Evolutionary conservation across 768 basidiomycete genomes (phyloP).

Genomic region (Omphalotus guepiniiformis): DNA sequence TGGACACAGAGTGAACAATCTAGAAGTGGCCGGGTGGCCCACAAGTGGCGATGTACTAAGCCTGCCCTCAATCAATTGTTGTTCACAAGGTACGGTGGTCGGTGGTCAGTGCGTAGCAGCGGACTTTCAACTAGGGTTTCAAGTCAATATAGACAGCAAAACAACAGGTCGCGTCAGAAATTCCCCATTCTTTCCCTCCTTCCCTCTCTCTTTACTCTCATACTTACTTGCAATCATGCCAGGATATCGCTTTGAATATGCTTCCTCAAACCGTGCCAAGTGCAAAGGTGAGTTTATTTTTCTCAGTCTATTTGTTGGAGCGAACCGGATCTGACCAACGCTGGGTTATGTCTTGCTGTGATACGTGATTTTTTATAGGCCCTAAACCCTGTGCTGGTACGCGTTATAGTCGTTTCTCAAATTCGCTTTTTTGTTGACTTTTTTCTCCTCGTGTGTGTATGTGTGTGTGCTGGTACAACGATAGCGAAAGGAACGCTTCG

Average conservation of each 20-base stretch:
- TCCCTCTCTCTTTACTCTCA: constrained; percentile 10
- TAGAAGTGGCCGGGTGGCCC: no score
- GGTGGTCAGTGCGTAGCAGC: constrained; percentile 44
- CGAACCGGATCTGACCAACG: no score
- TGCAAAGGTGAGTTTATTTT: constrained; percentile 65
- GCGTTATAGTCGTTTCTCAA: constrained; percentile 11
- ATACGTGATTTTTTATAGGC: constrained; percentile 39
- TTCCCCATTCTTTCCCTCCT: constrained; percentile 23
- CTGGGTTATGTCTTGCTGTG: constrained; percentile 7
- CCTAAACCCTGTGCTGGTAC: constrained; percentile 73
- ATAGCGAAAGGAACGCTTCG: constrained; percentile 73
- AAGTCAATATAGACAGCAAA: constrained; percentile 20
- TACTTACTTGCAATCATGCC: constrained; percentile 33
- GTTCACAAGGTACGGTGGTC: constrained; percentile 11
- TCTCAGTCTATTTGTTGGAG: no score
- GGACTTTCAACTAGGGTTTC: constrained; percentile 40
- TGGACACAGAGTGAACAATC: no score
- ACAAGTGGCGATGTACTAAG: no score
- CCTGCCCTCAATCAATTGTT: no score
- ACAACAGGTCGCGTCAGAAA: constrained; percentile 28
- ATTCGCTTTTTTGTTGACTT: not conserved
- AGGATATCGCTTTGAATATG: constrained; percentile 80
- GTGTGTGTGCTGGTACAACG: constrained; percentile 59
- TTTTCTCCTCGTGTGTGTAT: no score
- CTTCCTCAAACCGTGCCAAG: constrained; percentile 60